These are phyloP conservation scores for Aspergillus felis DNA, from an alignment of 2,329 filamentous ascomycete genomes.

Conservation along the genomic window DNA sequence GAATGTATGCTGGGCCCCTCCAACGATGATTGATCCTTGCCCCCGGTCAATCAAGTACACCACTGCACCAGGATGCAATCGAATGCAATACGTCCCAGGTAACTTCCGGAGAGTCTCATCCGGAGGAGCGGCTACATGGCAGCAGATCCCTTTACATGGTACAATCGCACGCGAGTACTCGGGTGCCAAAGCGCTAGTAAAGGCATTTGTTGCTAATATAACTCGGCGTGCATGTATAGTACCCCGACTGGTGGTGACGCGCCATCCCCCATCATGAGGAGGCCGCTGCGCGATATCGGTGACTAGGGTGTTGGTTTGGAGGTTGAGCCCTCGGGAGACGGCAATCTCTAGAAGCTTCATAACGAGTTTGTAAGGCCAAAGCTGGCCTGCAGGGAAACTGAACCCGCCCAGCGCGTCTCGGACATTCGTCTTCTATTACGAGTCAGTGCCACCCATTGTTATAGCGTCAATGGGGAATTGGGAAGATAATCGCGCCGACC, in stretches of 20 bases:
- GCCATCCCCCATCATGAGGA: conserved; percentile 47
- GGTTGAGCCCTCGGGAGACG: conserved; percentile 44
- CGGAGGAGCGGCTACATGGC: conserved; percentile 29
- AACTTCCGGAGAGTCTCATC: conserved; percentile 27
- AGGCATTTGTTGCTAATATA: conserved; percentile 78
- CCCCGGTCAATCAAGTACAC: conserved; percentile 60
- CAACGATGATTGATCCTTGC: conserved; percentile 56
- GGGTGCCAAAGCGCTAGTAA: conserved; percentile 73
- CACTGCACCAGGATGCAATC: conserved; percentile 51
- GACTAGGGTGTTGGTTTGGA: conserved; percentile 53
- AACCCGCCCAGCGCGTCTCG: conserved; percentile 34
- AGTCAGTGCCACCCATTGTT: conserved; percentile 1
- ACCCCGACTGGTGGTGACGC: conserved; percentile 59
- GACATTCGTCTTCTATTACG: background rate
- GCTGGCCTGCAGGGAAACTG: conserved; percentile 32
- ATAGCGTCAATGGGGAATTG: background rate
- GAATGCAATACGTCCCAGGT: conserved; percentile 56
- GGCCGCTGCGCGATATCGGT: conserved; percentile 16
- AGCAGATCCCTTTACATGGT: conserved; percentile 63
- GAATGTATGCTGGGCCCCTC: conserved; percentile 54
- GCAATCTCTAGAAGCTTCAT: conserved; percentile 60
- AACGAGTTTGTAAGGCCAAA: conserved; percentile 75
- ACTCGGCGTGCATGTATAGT: conserved; percentile 60
- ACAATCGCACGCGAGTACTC: conserved; percentile 68
- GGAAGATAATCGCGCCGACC: background rate